A percentile compares a stretch with the other conserved stretches of the same genome.
Conservation (phyloP, 2,329 filamentous ascomycete genomes). For the Macrophomina pseudophaseolina region DNA sequence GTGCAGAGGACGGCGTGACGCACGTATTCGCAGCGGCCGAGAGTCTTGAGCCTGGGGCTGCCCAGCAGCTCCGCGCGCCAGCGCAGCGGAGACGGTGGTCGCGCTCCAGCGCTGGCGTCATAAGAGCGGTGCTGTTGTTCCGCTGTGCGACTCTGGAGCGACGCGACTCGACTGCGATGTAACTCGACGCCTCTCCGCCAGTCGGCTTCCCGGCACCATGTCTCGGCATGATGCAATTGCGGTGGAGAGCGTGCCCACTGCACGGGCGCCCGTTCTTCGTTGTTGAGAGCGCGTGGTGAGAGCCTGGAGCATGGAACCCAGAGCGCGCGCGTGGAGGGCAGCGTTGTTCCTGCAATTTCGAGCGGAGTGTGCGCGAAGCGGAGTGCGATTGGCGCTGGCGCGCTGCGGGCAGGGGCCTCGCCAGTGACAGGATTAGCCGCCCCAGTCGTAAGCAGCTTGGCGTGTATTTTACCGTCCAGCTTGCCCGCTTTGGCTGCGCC, state of each 20-base stretch:
- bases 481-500: not conserved
- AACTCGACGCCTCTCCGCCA: slow-evolving; percentile 12
- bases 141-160: slow-evolving; percentile 20
- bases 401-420: not conserved
- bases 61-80: slow-evolving; percentile 18
- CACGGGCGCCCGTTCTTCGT: not conserved
- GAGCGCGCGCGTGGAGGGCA: slow-evolving; percentile 6
- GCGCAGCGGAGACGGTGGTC: slow-evolving; percentile 10
- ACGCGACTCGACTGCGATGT: slow-evolving; percentile 23
- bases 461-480: slow-evolving; percentile 16
- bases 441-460: slow-evolving; percentile 16
- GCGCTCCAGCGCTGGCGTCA: slow-evolving; percentile 16
- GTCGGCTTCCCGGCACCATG: slow-evolving; percentile 12
- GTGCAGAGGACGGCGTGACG: slow-evolving; percentile 17
- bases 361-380: slow-evolving; percentile 13
- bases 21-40: slow-evolving; percentile 21
- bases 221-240: slow-evolving; percentile 24
- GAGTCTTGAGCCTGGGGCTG: slow-evolving; percentile 21
- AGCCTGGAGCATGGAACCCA: slow-evolving; percentile 3
- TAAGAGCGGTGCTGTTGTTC: slow-evolving; percentile 23
- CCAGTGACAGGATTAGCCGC: slow-evolving; percentile 7
- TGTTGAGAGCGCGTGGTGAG: slow-evolving; percentile 6
- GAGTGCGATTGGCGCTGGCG: slow-evolving; percentile 13
- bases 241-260: slow-evolving; percentile 18
- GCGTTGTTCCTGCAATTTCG: slow-evolving; percentile 24